phyloP scores from a whole-genome alignment of 108 stramenopile genomes.

The Parmales sp. region DNA sequence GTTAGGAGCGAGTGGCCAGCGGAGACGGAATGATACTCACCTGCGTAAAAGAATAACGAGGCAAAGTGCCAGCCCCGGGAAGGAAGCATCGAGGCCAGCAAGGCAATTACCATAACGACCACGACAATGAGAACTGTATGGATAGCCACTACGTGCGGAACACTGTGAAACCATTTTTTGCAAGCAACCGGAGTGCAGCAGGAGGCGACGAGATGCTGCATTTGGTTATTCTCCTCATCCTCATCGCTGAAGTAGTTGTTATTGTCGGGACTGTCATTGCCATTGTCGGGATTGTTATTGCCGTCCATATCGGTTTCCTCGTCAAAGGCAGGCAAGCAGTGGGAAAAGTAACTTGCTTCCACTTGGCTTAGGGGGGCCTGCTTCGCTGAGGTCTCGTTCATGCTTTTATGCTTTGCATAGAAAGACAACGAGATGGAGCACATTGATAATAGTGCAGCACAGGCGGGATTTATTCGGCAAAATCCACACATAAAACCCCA shows the following conservation, averaged over 20 bases:
- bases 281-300: neutral
- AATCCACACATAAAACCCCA: conserved; percentile 9
- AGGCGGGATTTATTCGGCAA: conserved; percentile 6
- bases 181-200: neutral
- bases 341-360: neutral
- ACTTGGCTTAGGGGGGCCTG: neutral
- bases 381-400: neutral
- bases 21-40: too few relatives aligned
- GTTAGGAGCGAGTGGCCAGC: too few relatives aligned
- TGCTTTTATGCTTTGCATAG: neutral
- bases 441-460: neutral
- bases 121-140: neutral
- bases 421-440: neutral
- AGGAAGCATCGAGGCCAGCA: neutral
- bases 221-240: neutral
- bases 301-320: neutral
- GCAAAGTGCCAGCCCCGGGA: neutral
- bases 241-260: neutral
- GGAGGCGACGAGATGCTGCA: too few relatives aligned
- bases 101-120: neutral
- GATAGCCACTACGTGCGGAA: neutral
- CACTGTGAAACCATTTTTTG: neutral
- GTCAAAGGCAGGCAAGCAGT: neutral
- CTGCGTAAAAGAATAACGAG: conserved; percentile 1
- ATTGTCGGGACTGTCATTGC: neutral